phyloP scores from a whole-genome alignment of 768 basidiomycete species.

The Serendipita sp. region DNA sequence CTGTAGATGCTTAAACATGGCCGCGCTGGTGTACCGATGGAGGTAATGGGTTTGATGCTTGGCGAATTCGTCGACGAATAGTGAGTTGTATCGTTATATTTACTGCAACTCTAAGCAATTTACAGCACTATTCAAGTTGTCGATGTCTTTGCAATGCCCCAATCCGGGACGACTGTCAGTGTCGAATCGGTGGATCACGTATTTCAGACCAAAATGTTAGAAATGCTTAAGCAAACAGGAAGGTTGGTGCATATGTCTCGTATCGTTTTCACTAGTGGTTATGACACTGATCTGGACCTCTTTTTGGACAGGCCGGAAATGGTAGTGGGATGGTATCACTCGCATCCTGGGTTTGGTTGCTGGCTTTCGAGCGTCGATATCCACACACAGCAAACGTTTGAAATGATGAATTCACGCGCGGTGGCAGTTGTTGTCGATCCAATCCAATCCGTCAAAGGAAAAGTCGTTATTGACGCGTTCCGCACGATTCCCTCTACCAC shows the following conservation, averaged over 20 bases:
- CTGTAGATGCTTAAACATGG: conserved; percentile 98
- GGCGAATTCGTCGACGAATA: conserved; percentile 99
- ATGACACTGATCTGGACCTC: too few relatives aligned
- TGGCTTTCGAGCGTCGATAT: conserved; percentile 99
- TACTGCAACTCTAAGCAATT: not conserved
- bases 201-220: conserved; percentile 95
- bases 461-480: conserved; percentile 99
- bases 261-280: conserved; percentile 8
- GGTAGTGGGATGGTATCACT: conserved; percentile 99
- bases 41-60: conserved; percentile 97
- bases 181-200: conserved; percentile 98
- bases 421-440: conserved; percentile 98
- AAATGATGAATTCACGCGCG: conserved; percentile 80
- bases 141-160: conserved; percentile 98
- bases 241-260: conserved; percentile 38
- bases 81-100: not conserved
- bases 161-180: conserved; percentile 91
- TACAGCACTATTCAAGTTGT: conserved; percentile 63
- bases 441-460: conserved; percentile 96
- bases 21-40: conserved; percentile 96
- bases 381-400: conserved; percentile 98
- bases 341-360: conserved; percentile 98
- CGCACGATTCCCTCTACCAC: conserved; percentile 86
- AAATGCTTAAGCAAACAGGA: conserved; percentile 98
- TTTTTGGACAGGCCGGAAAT: conserved; percentile 69